A percentile compares a stretch with the other conserved stretches of the same genome.
phyloP scores from a whole-genome alignment of 169 alveolate species.

The Eimeria acervulina region DNA sequence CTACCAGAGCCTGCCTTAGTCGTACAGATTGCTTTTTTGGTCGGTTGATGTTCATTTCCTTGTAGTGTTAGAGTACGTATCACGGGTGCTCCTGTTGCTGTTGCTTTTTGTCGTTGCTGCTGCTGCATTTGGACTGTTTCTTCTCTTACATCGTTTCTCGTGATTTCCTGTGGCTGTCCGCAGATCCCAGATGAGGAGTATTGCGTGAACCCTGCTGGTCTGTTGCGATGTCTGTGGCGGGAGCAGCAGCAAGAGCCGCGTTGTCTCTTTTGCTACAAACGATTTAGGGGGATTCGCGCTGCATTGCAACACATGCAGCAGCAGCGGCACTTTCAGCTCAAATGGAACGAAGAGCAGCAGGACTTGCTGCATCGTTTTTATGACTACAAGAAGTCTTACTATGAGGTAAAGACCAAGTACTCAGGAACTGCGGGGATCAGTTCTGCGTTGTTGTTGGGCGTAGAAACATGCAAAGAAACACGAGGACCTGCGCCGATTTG shows the following conservation, averaged over 20 bases:
- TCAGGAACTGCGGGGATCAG: background rate
- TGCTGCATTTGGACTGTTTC: background rate
- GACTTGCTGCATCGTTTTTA: constrained; percentile 36
- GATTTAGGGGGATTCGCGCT: constrained; percentile 49
- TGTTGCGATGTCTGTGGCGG: constrained; percentile 64
- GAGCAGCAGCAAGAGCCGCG: constrained; percentile 79
- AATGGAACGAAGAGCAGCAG: constrained; percentile 71
- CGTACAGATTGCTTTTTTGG: background rate
- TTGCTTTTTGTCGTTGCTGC: background rate
- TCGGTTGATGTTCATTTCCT: background rate
- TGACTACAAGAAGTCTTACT: constrained; percentile 56
- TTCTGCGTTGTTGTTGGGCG: background rate
- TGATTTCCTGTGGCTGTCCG: background rate
- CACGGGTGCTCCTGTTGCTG: background rate
- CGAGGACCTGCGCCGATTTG: background rate
- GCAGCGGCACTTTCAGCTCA: constrained; percentile 78
- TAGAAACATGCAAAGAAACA: background rate
- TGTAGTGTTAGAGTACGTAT: background rate
- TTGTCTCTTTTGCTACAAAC: constrained; percentile 60
- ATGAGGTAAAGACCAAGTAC: background rate
- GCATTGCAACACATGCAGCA: constrained; percentile 79
- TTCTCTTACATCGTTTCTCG: background rate
- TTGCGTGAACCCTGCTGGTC: constrained; percentile 37
- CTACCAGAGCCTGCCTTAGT: background rate
- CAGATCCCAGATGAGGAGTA: constrained; percentile 67